Evolutionary conservation across 768 basidiomycete genomes (phyloP).

Genomic region (Psilocybe sp.): DNA sequence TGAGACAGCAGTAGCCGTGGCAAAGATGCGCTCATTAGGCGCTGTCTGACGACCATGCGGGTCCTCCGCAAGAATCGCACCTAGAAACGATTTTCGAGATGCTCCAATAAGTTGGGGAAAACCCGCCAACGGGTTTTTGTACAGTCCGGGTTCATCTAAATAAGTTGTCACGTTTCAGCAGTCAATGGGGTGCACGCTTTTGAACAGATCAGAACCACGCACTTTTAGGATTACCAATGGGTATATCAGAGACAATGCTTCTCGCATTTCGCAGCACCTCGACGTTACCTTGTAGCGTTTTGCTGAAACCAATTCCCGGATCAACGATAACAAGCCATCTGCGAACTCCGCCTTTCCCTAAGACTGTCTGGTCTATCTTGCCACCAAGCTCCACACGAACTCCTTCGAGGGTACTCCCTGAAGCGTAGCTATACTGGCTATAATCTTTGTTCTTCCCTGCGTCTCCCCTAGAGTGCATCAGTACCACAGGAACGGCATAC

Average conservation of each 20-base stretch:
- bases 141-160: neutral
- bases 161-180: neutral
- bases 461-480: constrained; percentile 95
- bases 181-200: neutral
- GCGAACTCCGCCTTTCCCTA: constrained; percentile 67
- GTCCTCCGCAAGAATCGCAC: constrained; percentile 51
- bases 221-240: constrained; percentile 20
- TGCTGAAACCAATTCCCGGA: constrained; percentile 95
- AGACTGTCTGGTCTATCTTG: constrained; percentile 63
- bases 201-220: constrained; percentile 1
- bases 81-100: constrained; percentile 85
- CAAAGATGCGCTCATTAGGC: constrained; percentile 71
- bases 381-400: constrained; percentile 70
- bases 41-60: constrained; percentile 51
- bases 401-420: constrained; percentile 56
- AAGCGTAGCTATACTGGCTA: constrained; percentile 38
- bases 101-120: constrained; percentile 72
- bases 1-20: constrained; percentile 74
- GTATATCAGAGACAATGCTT: constrained; percentile 40
- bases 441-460: constrained; percentile 75
- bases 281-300: constrained; percentile 72
- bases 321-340: constrained; percentile 90
- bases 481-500: constrained; percentile 72
- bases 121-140: constrained; percentile 50
- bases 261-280: constrained; percentile 55